Base-by-base conservation (phyloP, 371 early-diverging fungal species). In the Mortierella sp. region DNA sequence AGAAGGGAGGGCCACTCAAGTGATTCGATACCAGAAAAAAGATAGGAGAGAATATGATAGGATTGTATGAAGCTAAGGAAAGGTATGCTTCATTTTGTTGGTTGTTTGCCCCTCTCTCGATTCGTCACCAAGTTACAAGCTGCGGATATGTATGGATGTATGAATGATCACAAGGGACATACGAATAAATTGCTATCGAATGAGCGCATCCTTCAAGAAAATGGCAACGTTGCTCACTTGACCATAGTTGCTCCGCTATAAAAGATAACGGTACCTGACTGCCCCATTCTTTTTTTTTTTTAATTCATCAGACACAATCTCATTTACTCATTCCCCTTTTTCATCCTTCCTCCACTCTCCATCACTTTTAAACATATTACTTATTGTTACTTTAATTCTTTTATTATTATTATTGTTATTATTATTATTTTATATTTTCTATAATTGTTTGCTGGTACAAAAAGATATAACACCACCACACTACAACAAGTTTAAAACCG, bases 241-340 rank as follows among this genome's bases (percentile, higher is more conserved):
- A 32, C 36, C 36, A 32, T 58, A 58, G 6, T 66, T 38, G 7
- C 16, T 65, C 41, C 43, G 0, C 4, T 50, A 50, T 50, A 50
- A 50, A 50, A 50, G 50, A 1, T 50, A 50, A 50, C 50, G 50
- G 50, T 50, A 13, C 50, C 50, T 50, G 50, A 50, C 50, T 16
- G 15, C 15, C 32, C 41, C 50, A 22, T 60, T 33, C 52, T 40
- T 40, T 33, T 28, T 43, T 55, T 60, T 4, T 33, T 53, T 53
- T 16, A 61, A 8, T 88, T 86, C 69, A 74, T 45, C 45, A 50
- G 16, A 50, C n/a, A 16, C n/a, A 50, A 50, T 50, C 50, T 7
- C 50, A 50, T 50, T 50, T 16, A 50, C 50, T 43, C 43, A 43
- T 43, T 43, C 43, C 43, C 5, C 13, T 1, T 10, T 43, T 13